A percentile compares a stretch with the other conserved stretches of the same genome.
These are phyloP conservation scores for Cupressus sempervirens DNA, from an alignment of 75 land plant species.

Conservation along the genomic window DNA sequence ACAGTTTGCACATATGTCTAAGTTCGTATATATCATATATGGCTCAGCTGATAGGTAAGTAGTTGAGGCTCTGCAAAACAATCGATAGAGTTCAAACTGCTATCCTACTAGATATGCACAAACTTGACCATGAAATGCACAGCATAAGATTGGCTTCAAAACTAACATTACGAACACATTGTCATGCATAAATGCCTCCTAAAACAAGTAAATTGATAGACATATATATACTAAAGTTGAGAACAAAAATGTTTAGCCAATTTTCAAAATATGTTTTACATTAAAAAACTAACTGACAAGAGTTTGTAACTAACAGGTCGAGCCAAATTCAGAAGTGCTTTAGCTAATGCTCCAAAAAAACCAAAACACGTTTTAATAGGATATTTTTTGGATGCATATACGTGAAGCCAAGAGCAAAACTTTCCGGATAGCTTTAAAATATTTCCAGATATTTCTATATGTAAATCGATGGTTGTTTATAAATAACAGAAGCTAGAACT, in stretches of 20 bases:
- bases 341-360: too few species aligned
- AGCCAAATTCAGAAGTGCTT: too few species aligned
- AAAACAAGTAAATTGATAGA: background rate
- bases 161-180: background rate
- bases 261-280: too few species aligned
- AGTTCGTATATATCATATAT: background rate
- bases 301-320: too few species aligned
- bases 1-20: background rate
- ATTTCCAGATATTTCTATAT: background rate
- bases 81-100: background rate
- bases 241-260: background rate
- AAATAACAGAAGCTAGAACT: too few species aligned
- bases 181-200: background rate
- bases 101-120: background rate
- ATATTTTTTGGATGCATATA: too few species aligned
- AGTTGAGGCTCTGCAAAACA: background rate
- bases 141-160: background rate
- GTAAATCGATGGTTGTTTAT: background rate
- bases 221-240: background rate
- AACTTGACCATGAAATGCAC: background rate
- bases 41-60: background rate
- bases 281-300: too few species aligned
- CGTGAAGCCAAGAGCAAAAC: too few species aligned
- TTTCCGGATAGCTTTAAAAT: background rate
- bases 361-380: too few species aligned